phyloP scores from a whole-genome alignment of 257 asterid genomes.

The Forsythia suspensa region DNA sequence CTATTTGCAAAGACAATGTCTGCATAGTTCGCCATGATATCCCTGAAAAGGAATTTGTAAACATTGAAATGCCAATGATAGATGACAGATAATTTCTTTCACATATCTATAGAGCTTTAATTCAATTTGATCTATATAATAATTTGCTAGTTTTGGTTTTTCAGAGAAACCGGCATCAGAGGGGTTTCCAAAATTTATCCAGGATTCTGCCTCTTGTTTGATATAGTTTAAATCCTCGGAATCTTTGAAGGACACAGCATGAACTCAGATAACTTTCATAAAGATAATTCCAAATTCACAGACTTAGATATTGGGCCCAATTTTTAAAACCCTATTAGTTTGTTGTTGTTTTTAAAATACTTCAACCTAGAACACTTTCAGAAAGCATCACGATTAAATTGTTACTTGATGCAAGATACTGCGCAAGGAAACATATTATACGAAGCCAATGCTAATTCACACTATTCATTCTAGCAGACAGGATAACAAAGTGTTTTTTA shows the following conservation, averaged over 20 bases:
- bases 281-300: background rate
- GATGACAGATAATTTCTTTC: background rate
- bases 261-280: background rate
- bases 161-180: background rate
- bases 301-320: background rate
- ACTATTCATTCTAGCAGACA: background rate
- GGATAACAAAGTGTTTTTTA: background rate
- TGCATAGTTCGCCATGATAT: conserved; percentile 79
- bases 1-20: conserved; percentile 89
- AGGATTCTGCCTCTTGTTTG: conserved; percentile 4
- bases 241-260: conserved; percentile 1
- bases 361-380: background rate
- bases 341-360: background rate
- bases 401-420: background rate
- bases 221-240: background rate
- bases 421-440: background rate
- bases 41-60: conserved; percentile 47
- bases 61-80: background rate
- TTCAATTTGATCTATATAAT: background rate
- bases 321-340: background rate
- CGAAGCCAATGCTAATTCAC: background rate
- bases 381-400: background rate
- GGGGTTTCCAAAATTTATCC: conserved; percentile 16
- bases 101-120: background rate
- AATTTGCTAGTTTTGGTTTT: background rate